Conservation (phyloP, 768 basidiomycete species). For the Sutorius australiensis region DNA sequence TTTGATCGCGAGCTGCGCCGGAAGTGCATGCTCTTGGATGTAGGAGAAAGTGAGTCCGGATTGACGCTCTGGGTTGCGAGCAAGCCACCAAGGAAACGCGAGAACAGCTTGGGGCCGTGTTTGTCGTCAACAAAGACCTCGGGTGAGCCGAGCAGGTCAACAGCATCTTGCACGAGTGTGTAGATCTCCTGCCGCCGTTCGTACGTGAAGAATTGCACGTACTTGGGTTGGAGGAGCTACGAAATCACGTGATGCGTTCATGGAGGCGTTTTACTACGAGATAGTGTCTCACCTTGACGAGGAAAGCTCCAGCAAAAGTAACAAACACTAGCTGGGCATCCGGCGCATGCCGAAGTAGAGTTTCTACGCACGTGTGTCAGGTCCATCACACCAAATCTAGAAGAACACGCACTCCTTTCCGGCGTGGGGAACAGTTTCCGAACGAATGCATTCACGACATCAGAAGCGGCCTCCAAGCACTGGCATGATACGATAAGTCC, state of each 20-base stretch:
- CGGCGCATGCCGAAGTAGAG: conserved; percentile 67
- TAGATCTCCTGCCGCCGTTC: conserved; percentile 63
- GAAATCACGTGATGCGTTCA: not conserved
- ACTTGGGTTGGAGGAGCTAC: conserved; percentile 77
- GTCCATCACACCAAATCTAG: not conserved
- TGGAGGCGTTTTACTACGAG: not conserved
- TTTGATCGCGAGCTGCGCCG: conserved; percentile 14
- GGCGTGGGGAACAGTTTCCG: conserved; percentile 50
- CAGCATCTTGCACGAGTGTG: conserved; percentile 57
- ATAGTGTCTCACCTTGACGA: conserved; percentile 58
- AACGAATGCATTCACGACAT: conserved; percentile 60
- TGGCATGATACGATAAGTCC: conserved; percentile 22
- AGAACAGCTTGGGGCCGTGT: conserved; percentile 77
- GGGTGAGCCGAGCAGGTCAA: conserved; percentile 63
- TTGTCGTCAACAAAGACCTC: conserved; percentile 76
- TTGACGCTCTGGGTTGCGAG: conserved; percentile 54
- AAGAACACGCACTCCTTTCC: conserved; percentile 44
- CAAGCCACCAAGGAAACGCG: conserved; percentile 71
- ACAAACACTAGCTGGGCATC: conserved; percentile 78
- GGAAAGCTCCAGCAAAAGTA: conserved; percentile 78
- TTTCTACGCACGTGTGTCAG: conserved; percentile 33
- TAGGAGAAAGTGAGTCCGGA: conserved; percentile 11
- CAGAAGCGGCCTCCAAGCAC: conserved; percentile 66
- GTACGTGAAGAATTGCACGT: conserved; percentile 52
- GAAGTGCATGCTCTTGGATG: conserved; percentile 21